Base-by-base conservation (phyloP, 176 grass and related monocot species). In the Oryza longistaminata region DNA sequence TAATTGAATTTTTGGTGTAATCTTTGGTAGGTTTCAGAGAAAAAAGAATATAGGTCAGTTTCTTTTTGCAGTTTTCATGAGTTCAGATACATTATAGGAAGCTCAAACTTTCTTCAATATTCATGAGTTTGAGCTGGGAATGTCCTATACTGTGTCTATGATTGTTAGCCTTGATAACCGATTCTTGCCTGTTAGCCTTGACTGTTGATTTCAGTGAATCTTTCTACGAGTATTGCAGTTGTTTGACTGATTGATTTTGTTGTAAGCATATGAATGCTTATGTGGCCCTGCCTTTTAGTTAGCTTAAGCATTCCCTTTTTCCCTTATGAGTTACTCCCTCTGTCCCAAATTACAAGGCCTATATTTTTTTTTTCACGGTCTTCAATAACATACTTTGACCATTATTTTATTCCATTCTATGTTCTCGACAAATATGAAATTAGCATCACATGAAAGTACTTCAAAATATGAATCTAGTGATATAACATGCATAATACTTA, bases 21-120 rank as follows among this genome's bases (percentile, higher is more conserved):
- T 16, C 9, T 29, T 6, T 73, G 13, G 22, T 73, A 46, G n/a
- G 15, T 73, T 73, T 46, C 70, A 46, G 6, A 6, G 45, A 44
- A 72, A 42, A 43, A 45, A 55, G 34, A 35, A 35, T 35, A 55
- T 55, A 44, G 70, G 45, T 73, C 19, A 27, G 12, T 26, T 72
- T 21, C 11, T 26, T 46, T 45, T 72, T 7, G 11, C 5, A 1
- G 40, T 24, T 11, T 72, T 45, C 39, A 72, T 45, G 21, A 11
- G n/a, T 45, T 6, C 35, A 8, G 22, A 3, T 72, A n/a, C 39
- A 45, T 72, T 44, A 44, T 72, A 25, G n/a, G n/a, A 14, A 40
- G 42, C 50, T 77, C 29, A 14, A 78, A 39, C 11, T 74, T 50
- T 44, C 39, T 46, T 67, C 35, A 74, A 55, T 55, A 64, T 77